A percentile compares a stretch with the other conserved stretches of the same genome.
Evolutionary conservation across 2,329 filamentous ascomycete genomes (phyloP).

Genomic region (Fusarium odoratissimum): DNA sequence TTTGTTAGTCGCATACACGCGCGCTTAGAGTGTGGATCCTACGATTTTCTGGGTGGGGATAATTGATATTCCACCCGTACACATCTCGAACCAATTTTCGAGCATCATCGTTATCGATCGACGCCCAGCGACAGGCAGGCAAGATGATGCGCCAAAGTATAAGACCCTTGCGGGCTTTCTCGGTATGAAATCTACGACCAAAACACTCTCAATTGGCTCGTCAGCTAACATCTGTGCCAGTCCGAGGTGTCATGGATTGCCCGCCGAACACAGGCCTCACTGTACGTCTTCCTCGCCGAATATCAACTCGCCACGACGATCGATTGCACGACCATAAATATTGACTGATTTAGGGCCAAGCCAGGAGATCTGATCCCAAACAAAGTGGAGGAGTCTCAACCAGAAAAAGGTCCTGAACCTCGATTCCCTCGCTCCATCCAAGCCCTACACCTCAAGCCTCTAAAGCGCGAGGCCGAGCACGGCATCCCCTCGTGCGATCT

Average conservation of each 20-base stretch:
- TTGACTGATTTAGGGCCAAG: constrained; percentile 30
- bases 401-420: constrained; percentile 36
- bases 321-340: neutral
- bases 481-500: constrained; percentile 90
- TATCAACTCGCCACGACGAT: neutral
- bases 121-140: constrained; percentile 40
- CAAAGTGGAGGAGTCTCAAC: constrained; percentile 12
- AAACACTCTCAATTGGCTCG: neutral
- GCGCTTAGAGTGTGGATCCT: neutral
- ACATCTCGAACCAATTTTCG: constrained; percentile 31
- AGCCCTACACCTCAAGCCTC: constrained; percentile 85
- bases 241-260: constrained; percentile 40
- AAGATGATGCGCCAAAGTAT: constrained; percentile 48
- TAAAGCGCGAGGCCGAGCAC: constrained; percentile 78
- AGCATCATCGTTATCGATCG: constrained; percentile 38
- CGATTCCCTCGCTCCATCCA: constrained; percentile 84
- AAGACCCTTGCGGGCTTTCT: constrained; percentile 40
- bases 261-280: constrained; percentile 41
- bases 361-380: constrained; percentile 32
- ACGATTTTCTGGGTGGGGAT: neutral
- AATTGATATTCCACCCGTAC: neutral
- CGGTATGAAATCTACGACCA: constrained; percentile 24
- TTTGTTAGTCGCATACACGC: neutral
- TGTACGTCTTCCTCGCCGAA: constrained; percentile 39
- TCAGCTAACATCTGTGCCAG: constrained; percentile 29